These are phyloP conservation scores for Paragyromitra xinjiangensis DNA, from an alignment of 495 filamentous ascomycete genomes.

Conservation along the genomic window DNA sequence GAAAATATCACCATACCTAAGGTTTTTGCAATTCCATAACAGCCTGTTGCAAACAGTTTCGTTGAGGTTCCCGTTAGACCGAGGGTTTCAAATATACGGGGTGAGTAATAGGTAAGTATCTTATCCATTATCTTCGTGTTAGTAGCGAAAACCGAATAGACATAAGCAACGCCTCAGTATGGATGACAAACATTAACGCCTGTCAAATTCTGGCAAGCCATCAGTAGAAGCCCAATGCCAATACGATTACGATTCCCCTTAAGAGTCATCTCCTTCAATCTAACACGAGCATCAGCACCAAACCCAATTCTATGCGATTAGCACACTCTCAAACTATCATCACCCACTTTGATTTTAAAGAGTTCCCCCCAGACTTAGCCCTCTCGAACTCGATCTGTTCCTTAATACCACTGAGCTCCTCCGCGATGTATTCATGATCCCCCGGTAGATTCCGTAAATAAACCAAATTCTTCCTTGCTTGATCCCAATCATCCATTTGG, in stretches of 20 bases:
- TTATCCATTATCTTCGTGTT: conserved; percentile 16
- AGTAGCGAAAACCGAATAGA: background rate
- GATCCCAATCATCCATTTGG: conserved; percentile 64
- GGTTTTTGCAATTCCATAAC: conserved; percentile 66
- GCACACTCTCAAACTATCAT: background rate
- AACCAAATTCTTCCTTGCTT: conserved; percentile 62
- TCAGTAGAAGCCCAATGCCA: conserved; percentile 55
- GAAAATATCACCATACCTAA: conserved; percentile 55
- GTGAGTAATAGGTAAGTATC: conserved; percentile 65
- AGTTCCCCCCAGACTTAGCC: conserved; percentile 24
- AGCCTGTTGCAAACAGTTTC: conserved; percentile 63
- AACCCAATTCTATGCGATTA: background rate
- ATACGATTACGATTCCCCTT: conserved; percentile 56
- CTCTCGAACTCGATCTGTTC: conserved; percentile 54
- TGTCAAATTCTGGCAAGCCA: conserved; percentile 57
- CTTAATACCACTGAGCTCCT: conserved; percentile 57
- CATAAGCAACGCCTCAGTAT: background rate
- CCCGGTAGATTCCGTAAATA: conserved; percentile 59
- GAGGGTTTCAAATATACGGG: conserved; percentile 63
- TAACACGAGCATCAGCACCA: background rate
- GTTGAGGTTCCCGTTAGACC: conserved; percentile 63
- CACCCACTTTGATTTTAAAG: conserved; percentile 38
- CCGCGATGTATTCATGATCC: conserved; percentile 56
- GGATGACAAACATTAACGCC: conserved; percentile 55
- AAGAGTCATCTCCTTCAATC: conserved; percentile 44